A percentile compares a stretch with the other conserved stretches of the same genome.
phyloP scores from a whole-genome alignment of 164 flowering plant genomes.

The Vitis rupestris region DNA sequence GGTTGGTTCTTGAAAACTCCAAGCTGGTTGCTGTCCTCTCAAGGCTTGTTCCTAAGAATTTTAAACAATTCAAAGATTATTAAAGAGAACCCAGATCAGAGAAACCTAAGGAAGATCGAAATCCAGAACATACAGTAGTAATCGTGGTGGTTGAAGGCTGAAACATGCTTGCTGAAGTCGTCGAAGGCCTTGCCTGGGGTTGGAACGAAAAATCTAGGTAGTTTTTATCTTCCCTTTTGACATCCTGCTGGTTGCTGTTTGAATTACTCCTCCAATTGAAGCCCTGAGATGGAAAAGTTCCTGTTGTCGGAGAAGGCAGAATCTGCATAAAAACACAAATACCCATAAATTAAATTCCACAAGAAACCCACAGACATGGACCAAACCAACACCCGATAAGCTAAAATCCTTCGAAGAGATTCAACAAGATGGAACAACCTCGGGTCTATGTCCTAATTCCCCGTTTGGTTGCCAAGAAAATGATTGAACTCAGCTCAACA shows the following conservation, averaged over 20 bases:
- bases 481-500: no score
- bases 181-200: constrained; percentile 23
- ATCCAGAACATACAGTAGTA: constrained; percentile 19
- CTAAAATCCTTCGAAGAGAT: not conserved
- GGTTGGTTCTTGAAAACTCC: constrained; percentile 25
- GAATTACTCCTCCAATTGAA: constrained; percentile 44
- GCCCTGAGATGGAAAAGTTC: constrained; percentile 42
- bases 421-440: not conserved
- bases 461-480: no score
- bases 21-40: constrained; percentile 25
- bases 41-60: constrained; percentile 15
- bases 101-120: not conserved
- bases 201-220: constrained; percentile 53
- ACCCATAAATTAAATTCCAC: not conserved
- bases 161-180: constrained; percentile 17
- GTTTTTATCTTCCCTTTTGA: constrained; percentile 36
- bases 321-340: constrained; percentile 31
- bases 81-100: not conserved
- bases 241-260: constrained; percentile 20
- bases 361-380: no score
- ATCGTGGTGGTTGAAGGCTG: constrained; percentile 15
- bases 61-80: not conserved
- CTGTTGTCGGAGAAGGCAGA: constrained; percentile 71
- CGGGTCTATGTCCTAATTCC: no score
- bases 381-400: not conserved